These are phyloP conservation scores for Chrysosporium queenslandicum DNA, from an alignment of 2,329 filamentous ascomycete species.

Conservation along the genomic window DNA sequence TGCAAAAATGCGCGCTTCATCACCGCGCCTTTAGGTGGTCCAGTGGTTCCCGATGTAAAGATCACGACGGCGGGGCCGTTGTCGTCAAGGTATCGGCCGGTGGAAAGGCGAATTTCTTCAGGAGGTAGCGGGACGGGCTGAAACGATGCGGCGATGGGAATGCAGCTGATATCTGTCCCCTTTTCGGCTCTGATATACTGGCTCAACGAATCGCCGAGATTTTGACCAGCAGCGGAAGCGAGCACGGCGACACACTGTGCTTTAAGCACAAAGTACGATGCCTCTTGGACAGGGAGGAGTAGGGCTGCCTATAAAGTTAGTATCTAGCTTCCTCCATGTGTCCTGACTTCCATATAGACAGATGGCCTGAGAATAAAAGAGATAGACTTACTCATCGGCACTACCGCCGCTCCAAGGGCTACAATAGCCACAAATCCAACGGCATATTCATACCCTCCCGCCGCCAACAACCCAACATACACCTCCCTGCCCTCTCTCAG, in stretches of 20 bases:
- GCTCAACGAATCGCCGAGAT: slow-evolving; percentile 24
- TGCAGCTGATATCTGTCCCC: slow-evolving; percentile 8
- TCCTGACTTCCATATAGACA: background rate
- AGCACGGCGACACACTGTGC: slow-evolving; percentile 33
- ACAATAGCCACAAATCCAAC: slow-evolving; percentile 42
- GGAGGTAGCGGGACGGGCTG: background rate
- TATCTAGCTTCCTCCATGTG: background rate
- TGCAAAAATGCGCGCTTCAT: slow-evolving; percentile 16
- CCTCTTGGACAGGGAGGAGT: slow-evolving; percentile 35
- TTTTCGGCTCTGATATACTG: slow-evolving; percentile 27
- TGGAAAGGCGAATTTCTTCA: slow-evolving; percentile 18
- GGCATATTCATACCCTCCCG: slow-evolving; percentile 41
- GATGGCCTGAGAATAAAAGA: background rate
- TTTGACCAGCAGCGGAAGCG: slow-evolving; percentile 25
- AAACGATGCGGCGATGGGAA: slow-evolving; percentile 10
- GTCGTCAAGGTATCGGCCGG: slow-evolving; percentile 21
- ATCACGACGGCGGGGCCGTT: slow-evolving; percentile 24
- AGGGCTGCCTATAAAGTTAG: slow-evolving; percentile 23
- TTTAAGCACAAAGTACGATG: slow-evolving; percentile 38
- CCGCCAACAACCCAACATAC: slow-evolving; percentile 36
- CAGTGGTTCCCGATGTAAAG: slow-evolving; percentile 34
- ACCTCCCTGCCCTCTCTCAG: slow-evolving; percentile 18
- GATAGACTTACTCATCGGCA: slow-evolving; percentile 30
- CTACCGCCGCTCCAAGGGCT: slow-evolving; percentile 39
- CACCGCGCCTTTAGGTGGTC: slow-evolving; percentile 37